Percentiles rank a stretch among this genome's conserved stretches.
Conservation (phyloP, 352 stramenopile species). For the Globisporangium sylvaticum region DNA sequence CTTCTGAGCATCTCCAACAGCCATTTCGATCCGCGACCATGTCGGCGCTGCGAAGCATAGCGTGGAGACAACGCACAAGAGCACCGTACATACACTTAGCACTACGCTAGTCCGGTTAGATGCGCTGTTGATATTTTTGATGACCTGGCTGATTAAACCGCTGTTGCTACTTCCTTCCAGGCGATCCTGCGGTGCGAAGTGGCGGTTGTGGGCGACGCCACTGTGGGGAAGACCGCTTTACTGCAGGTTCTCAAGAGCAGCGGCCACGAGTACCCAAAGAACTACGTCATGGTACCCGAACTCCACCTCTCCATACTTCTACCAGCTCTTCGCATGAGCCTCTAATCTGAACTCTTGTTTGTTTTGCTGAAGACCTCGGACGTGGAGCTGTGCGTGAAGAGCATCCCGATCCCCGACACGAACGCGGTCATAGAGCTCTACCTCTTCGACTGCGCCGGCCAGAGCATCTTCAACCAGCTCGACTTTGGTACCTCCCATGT, state of each 20-base stretch:
- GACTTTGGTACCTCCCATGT: slow-evolving; percentile 83
- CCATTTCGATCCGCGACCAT: slow-evolving; percentile 20
- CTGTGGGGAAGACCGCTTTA: slow-evolving; percentile 88
- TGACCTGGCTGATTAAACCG: background rate
- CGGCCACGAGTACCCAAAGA: slow-evolving; percentile 92
- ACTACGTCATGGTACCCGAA: slow-evolving; percentile 90
- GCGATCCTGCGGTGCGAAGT: slow-evolving; percentile 90
- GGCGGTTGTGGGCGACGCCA: slow-evolving; percentile 88
- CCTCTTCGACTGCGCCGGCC: slow-evolving; percentile 90
- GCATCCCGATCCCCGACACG: slow-evolving; percentile 83
- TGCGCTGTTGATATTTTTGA: background rate
- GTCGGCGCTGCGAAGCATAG: slow-evolving; percentile 88
- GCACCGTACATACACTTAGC: slow-evolving; percentile 36
- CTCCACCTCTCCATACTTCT: background rate
- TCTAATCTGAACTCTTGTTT: background rate
- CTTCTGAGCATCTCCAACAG: background rate
- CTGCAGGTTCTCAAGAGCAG: slow-evolving; percentile 90
- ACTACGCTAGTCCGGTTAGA: background rate
- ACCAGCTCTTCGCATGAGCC: background rate
- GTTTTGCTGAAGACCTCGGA: slow-evolving; percentile 69
- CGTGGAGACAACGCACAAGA: slow-evolving; percentile 91
- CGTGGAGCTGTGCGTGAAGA: slow-evolving; percentile 90
- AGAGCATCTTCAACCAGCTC: slow-evolving; percentile 94
- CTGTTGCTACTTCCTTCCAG: slow-evolving; percentile 18
- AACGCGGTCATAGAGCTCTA: slow-evolving; percentile 93